Evolutionary conservation across 1,139 yeast species (phyloP).

Genomic region (Pichia sp.): DNA sequence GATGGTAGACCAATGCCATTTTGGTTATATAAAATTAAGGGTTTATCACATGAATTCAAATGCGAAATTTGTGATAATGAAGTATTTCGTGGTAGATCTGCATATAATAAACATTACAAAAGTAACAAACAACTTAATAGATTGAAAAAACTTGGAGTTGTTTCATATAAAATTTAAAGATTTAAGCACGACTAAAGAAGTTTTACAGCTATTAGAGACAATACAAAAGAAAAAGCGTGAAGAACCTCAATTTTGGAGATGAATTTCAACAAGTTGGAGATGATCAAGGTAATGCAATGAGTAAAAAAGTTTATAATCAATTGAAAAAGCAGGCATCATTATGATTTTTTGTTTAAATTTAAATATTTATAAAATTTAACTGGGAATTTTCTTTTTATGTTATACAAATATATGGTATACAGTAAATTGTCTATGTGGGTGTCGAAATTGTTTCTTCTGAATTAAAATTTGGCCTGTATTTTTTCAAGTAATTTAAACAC

Average conservation of each 20-base stretch:
- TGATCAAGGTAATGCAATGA: slow-evolving; percentile 88
- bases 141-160: slow-evolving; percentile 66
- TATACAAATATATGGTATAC: no score
- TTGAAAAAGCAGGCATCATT: slow-evolving; percentile 70
- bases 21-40: slow-evolving; percentile 90
- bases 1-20: slow-evolving; percentile 91
- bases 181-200: slow-evolving; percentile 64
- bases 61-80: slow-evolving; percentile 89
- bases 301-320: slow-evolving; percentile 73
- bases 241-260: slow-evolving; percentile 42
- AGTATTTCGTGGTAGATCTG: slow-evolving; percentile 66
- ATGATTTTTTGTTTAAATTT: slow-evolving; percentile 7
- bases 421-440: not conserved
- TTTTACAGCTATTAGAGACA: slow-evolving; percentile 48
- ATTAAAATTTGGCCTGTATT: slow-evolving; percentile 30
- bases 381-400: no score
- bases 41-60: slow-evolving; percentile 61
- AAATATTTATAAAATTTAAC: no score
- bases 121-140: slow-evolving; percentile 70
- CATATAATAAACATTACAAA: slow-evolving; percentile 68
- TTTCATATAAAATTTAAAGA: slow-evolving; percentile 49
- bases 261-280: slow-evolving; percentile 81
- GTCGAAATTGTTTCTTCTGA: not conserved
- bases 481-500: slow-evolving; percentile 46
- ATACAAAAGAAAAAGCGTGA: slow-evolving; percentile 37